Conservation (phyloP, 2,329 filamentous ascomycete species). For the Westerdykella ornata region DNA sequence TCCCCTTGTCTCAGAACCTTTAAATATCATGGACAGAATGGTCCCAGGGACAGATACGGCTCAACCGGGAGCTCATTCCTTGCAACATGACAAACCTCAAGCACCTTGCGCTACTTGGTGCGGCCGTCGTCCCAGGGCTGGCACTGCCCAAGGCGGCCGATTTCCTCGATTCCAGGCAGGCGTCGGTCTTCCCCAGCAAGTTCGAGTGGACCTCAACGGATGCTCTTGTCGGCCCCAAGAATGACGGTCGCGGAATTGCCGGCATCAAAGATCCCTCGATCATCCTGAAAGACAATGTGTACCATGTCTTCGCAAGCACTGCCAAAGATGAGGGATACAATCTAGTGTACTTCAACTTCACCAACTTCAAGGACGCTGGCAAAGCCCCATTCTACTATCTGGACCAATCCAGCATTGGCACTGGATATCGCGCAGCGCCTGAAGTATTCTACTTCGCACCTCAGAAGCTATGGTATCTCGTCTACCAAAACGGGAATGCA, state of each 20-base stretch:
- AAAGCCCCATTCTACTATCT: conserved; percentile 36
- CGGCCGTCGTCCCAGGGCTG: no score
- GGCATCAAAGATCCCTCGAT: conserved; percentile 36
- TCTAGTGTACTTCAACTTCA: conserved; percentile 40
- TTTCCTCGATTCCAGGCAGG: conserved; percentile 1
- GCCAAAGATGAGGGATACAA: conserved; percentile 35
- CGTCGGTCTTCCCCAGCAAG: conserved; percentile 14
- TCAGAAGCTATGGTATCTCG: conserved; percentile 40
- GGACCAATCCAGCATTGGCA: conserved; percentile 34
- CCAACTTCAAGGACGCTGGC: conserved; percentile 29
- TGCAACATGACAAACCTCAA: no score
- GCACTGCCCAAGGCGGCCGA: no score
- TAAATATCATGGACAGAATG: no score
- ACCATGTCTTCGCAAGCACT: conserved; percentile 41
- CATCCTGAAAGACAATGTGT: conserved; percentile 34
- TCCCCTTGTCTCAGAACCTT: no score
- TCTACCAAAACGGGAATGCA: conserved; percentile 41
- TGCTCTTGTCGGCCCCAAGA: conserved; percentile 23
- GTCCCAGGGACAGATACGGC: no score
- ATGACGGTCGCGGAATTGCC: conserved; percentile 20
- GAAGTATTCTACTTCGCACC: conserved; percentile 41
- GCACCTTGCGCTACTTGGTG: no score
- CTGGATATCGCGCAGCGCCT: conserved; percentile 39
- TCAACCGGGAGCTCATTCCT: no score
- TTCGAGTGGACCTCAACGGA: conserved; percentile 29